Base-by-base conservation (phyloP, 306 rosid species). In the Begonia loranthoides region DNA sequence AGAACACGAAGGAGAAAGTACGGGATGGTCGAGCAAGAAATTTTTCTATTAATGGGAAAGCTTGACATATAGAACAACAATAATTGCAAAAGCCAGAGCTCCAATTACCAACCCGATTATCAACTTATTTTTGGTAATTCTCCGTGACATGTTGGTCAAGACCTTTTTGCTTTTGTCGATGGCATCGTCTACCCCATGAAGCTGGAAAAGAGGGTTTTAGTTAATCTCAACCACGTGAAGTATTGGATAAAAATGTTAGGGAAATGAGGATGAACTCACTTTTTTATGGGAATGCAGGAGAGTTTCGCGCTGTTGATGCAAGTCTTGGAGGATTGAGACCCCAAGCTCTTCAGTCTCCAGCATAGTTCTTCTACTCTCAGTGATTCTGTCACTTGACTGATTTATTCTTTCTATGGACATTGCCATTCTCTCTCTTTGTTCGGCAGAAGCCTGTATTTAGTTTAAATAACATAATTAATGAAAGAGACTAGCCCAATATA, bases 271-370 rank as follows among this genome's bases (percentile, higher is more conserved):
- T 50, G 22, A 14, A 16, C 57, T 17, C 51, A 60, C 64, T 60
- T 36, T 50, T 24, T 60, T 50, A 41, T 60, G 64, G 41, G 64
- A 60, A 36, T 50, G 50, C 12, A 60, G 50, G 41, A 60, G 64
- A 50, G 64, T 60, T 60, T 60, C 64, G 0, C 64, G 64, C 50
- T 60, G 64, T 60, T 60, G 64, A n/a, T 60, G 64, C 56, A 60
- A 60, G 56, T 60, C 64, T 33, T 60, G 56, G 43, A 60, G 64
- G 50, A 60, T 50, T 2, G 50, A 60, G 41, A 60, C 64, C 13
- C 57, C 64, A 13, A 60, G 64, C 43, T 60, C 64, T 33, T 60
- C 64, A 9, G 57, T 60, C 39, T 60, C 64, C 57, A 60, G 9
- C 50, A 60, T 41, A 40, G 64, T 50, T 51, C 64, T 60, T 60